These are phyloP conservation scores for Sarocladium kiliense DNA, from an alignment of 2,329 filamentous ascomycete species.

Conservation along the genomic window DNA sequence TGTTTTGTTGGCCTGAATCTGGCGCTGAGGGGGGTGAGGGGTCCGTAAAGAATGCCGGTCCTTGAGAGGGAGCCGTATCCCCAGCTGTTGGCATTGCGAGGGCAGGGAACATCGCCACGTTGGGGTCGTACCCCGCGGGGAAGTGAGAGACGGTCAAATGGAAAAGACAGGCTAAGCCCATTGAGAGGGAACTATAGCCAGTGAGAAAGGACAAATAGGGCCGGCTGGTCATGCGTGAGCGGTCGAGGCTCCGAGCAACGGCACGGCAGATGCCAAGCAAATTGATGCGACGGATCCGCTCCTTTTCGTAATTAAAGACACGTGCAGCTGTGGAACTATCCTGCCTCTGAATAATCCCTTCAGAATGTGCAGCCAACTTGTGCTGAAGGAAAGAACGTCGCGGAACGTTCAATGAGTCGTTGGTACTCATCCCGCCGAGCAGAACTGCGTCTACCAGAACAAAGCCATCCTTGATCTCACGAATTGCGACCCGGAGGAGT, in stretches of 20 bases:
- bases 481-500: slow-evolving; percentile 4
- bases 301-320: not conserved
- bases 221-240: slow-evolving; percentile 8
- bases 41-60: not conserved
- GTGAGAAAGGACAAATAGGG: slow-evolving; percentile 2
- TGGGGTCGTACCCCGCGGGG: not conserved
- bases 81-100: not conserved
- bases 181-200: not conserved
- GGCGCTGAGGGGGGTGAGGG: not conserved
- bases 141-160: not conserved
- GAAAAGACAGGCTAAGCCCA: not conserved
- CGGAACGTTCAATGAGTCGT: not conserved
- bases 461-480: slow-evolving; percentile 1
- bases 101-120: not conserved
- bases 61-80: not conserved
- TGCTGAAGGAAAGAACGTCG: not conserved
- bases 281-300: not conserved
- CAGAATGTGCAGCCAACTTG: not conserved
- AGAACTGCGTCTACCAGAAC: not conserved
- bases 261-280: slow-evolving; percentile 6
- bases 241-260: slow-evolving; percentile 10
- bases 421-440: not conserved
- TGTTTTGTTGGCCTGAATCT: not conserved
- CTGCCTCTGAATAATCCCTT: not conserved
- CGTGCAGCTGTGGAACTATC: not conserved